Evolutionary conservation across 805 yeast species (phyloP).

Genomic region (Saccharomycodes ludwigii): DNA sequence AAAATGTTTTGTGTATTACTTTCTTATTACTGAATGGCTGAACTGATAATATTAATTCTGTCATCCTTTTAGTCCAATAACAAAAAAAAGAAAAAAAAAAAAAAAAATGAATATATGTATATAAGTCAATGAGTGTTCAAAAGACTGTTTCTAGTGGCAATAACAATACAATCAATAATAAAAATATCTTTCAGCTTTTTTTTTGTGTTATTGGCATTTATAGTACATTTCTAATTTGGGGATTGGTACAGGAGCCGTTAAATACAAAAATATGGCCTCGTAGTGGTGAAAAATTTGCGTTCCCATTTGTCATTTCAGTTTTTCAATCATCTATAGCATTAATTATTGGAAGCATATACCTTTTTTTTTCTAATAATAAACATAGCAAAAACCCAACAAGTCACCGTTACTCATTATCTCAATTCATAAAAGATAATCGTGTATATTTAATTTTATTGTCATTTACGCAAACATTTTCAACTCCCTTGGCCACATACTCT

Average conservation of each 20-base stretch:
- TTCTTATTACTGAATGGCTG: no score
- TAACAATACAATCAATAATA: no score
- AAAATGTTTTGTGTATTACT: no score
- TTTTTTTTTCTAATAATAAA: constrained; percentile 24
- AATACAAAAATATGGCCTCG: constrained; percentile 62
- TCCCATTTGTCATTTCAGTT: constrained; percentile 68
- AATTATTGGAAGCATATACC: constrained; percentile 50
- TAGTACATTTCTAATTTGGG: constrained; percentile 82
- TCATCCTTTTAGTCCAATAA: no score
- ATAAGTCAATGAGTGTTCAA: no score
- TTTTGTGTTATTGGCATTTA: constrained; percentile 55
- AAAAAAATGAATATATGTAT: no score
- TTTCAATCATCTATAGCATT: constrained; percentile 68
- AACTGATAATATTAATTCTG: no score
- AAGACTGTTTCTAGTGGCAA: no score
- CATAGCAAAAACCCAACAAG: no score
- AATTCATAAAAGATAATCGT: constrained; percentile 24
- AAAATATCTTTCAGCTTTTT: constrained; percentile 14
- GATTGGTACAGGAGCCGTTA: constrained; percentile 80
- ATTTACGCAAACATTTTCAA: constrained; percentile 63
- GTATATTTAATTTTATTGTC: constrained; percentile 41
- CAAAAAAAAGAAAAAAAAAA: no score
- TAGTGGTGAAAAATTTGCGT: constrained; percentile 44
- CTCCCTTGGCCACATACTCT: constrained; percentile 74
- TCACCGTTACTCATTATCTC: constrained; percentile 19